A percentile compares a stretch with the other conserved stretches of the same genome.
Conservation (phyloP, 495 filamentous ascomycete species). For the Trichoderma erinaceum region DNA sequence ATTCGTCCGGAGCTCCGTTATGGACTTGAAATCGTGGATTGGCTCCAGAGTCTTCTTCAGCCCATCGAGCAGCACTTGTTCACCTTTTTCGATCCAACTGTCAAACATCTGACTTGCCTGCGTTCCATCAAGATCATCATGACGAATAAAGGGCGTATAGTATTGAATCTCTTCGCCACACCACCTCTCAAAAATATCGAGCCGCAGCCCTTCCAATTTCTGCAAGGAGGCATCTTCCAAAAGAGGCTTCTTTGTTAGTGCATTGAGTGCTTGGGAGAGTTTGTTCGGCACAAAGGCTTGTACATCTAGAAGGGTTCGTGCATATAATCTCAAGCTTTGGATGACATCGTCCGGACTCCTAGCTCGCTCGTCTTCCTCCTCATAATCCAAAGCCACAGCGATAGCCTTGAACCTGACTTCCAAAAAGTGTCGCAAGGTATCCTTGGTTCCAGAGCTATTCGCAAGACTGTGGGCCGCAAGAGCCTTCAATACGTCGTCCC, state of each 20-base stretch:
- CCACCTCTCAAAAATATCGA: constrained; percentile 81
- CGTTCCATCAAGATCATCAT: constrained; percentile 65
- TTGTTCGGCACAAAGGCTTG: constrained; percentile 66
- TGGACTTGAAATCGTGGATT: constrained; percentile 55
- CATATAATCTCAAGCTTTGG: constrained; percentile 62
- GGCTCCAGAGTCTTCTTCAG: constrained; percentile 49
- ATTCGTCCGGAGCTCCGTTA: constrained; percentile 62
- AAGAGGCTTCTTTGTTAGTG: constrained; percentile 62
- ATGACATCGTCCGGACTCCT: constrained; percentile 45
- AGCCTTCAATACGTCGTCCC: constrained; percentile 56
- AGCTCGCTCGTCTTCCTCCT: constrained; percentile 29
- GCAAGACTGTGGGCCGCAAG: constrained; percentile 78
- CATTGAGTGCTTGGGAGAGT: constrained; percentile 62
- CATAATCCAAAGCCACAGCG: constrained; percentile 45
- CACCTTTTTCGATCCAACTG: constrained; percentile 68
- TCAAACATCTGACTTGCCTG: constrained; percentile 61
- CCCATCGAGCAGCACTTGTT: constrained; percentile 54
- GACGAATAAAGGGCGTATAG: constrained; percentile 84
- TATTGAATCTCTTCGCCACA: constrained; percentile 75
- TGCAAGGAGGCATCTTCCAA: constrained; percentile 62
- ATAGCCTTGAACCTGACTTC: constrained; percentile 64
- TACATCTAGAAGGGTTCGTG: constrained; percentile 69
- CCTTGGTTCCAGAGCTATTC: constrained; percentile 73
- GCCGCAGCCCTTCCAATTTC: constrained; percentile 59
- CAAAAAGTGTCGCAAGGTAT: constrained; percentile 78